Conservation (phyloP, 179 eudicot genomes). For the Gypsophila paniculata region DNA sequence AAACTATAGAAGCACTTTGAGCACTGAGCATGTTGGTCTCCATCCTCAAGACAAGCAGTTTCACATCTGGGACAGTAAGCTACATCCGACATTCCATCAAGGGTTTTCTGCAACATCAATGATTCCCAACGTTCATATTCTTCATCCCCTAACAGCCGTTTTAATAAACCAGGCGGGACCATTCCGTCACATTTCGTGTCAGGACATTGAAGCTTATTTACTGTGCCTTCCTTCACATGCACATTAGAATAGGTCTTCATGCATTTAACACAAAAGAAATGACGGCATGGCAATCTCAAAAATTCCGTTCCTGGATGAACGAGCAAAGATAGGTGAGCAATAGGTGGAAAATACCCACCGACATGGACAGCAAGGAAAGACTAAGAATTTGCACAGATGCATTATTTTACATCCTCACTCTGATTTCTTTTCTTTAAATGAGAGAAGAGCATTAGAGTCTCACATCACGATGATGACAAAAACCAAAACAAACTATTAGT, state of each 20-base stretch:
- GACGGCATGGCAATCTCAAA: constrained; percentile 75
- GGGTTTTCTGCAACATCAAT: constrained; percentile 65
- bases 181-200: constrained; percentile 72
- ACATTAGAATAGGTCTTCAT: constrained; percentile 68
- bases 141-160: constrained; percentile 59
- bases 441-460: no score
- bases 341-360: neutral
- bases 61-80: constrained; percentile 94
- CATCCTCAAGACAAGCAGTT: constrained; percentile 80
- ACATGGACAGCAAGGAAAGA: neutral
- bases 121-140: constrained; percentile 84
- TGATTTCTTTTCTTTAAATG: neutral
- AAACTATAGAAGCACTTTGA: constrained; percentile 85
- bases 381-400: neutral
- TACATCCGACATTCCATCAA: constrained; percentile 84
- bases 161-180: constrained; percentile 81
- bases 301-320: constrained; percentile 60
- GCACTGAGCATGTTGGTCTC: constrained; percentile 81
- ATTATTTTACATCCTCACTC: neutral
- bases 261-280: constrained; percentile 82
- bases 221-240: constrained; percentile 73
- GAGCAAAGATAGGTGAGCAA: constrained; percentile 15
- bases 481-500: neutral
- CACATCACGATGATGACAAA: neutral
- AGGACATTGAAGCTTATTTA: constrained; percentile 69